phyloP scores from a whole-genome alignment of 2,329 filamentous ascomycete genomes.

The Talaromyces pinophilus region DNA sequence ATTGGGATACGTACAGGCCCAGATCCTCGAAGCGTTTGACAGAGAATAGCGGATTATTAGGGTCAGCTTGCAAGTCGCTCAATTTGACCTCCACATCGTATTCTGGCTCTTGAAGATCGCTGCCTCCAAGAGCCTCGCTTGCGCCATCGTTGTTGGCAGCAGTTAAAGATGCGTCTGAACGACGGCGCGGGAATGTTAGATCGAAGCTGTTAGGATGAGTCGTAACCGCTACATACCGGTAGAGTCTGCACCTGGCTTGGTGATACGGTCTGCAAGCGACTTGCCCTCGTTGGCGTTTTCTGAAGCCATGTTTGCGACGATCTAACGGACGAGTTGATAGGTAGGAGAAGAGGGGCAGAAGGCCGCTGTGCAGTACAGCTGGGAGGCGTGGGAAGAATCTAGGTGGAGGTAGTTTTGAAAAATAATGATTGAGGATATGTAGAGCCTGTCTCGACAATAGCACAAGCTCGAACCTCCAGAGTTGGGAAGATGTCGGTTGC shows the following conservation, averaged over 20 bases:
- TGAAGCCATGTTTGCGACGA: slow-evolving; percentile 40
- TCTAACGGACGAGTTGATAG: neutral
- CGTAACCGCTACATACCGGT: slow-evolving; percentile 41
- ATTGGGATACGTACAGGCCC: slow-evolving; percentile 67
- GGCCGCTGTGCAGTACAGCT: neutral
- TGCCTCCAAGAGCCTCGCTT: slow-evolving; percentile 45
- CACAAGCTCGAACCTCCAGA: neutral
- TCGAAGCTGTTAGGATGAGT: slow-evolving; percentile 31
- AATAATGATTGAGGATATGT: neutral
- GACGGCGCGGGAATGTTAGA: slow-evolving; percentile 18
- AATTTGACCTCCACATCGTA: slow-evolving; percentile 93
- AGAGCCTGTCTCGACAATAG: slow-evolving; percentile 1
- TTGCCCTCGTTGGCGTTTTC: slow-evolving; percentile 38
- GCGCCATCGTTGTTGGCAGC: slow-evolving; percentile 41
- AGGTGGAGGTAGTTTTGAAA: neutral
- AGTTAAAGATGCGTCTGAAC: slow-evolving; percentile 22
- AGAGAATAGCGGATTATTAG: slow-evolving; percentile 84
- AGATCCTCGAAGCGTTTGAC: slow-evolving; percentile 82
- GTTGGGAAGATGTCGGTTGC: neutral
- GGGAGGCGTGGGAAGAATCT: neutral
- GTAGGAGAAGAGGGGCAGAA: slow-evolving; percentile 19
- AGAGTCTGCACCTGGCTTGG: slow-evolving; percentile 41
- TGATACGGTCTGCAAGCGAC: slow-evolving; percentile 53
- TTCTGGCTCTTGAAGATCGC: slow-evolving; percentile 66
- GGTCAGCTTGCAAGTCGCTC: slow-evolving; percentile 82